Base-by-base conservation (phyloP, 2,329 filamentous ascomycete genomes). In the Pseudonectria foliicola region DNA sequence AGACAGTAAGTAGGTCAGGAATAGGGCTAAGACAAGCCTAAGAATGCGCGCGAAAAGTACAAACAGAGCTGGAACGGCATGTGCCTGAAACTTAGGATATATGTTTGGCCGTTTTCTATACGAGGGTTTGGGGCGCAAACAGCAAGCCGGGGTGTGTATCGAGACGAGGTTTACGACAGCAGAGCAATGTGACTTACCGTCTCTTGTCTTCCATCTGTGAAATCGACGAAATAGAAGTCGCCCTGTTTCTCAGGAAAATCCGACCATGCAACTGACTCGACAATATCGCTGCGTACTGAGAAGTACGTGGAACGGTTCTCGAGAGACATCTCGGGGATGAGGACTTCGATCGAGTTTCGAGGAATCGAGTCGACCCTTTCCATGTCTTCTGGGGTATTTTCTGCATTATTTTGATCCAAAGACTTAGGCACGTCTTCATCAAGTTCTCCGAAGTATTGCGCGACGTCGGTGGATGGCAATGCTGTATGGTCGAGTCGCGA, bases 141-240 rank as follows among this genome's bases (percentile, higher is more conserved):
- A 21, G 13, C 27, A 29, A 15, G 15, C 5, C 18, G n/a, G n/a
- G n/a, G n/a, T n/a, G n/a, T 5, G 26, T n/a, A 10, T 21, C 31
- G 28, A n/a, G 13, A n/a, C 23, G 29, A n/a, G 30, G n/a, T 16
- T 21, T 11, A 32, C 16, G 27, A 24, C 33, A 31, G 25, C 27
- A 38, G 21, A 31, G 30, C 14, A 32, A 14, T 18, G 32, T 27
- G 23, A 63, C 68, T 60, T 59, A 73, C 70, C 46, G 60, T 39
- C 35, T 68, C 59, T 42, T 62, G 45, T 32, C 61, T 57, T 15
- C 68, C 69, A 43, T 72, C 68, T 21, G 62, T 61, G 31, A 70
- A 71, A 39, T 70, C 66, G 10, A 67, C 55, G 4, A 45, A 50
- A 28, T 64, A 67, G 14, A 50, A 50, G 2, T 47, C 14, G 8